phyloP scores from a whole-genome alignment of 2,329 filamentous ascomycete genomes.

The Fusarium sp. region DNA sequence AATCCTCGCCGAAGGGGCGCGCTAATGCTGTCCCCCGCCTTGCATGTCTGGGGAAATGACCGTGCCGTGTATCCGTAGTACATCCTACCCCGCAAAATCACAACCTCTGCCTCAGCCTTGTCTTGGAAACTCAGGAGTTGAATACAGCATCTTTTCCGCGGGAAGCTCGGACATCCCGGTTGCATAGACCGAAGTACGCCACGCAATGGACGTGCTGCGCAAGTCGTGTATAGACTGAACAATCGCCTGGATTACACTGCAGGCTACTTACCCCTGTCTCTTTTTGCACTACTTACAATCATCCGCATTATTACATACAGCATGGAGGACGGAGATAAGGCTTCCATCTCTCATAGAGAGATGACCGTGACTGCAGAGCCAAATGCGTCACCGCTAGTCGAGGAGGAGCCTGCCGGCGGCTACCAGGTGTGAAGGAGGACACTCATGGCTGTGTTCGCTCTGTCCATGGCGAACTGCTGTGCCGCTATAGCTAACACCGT shows the following conservation, averaged over 20 bases:
- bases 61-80: neutral
- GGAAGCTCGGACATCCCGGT: neutral
- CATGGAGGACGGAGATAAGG: neutral
- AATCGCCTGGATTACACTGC: neutral
- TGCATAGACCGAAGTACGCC: too few species aligned
- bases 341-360: neutral
- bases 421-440: neutral
- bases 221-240: neutral
- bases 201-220: too few species aligned
- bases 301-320: accelerated
- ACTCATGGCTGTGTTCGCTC: neutral
- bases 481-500: neutral
- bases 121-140: neutral
- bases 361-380: neutral
- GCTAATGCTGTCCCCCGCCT: neutral
- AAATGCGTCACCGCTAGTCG: neutral
- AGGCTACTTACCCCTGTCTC: too few species aligned
- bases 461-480: neutral
- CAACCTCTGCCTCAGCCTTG: neutral
- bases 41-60: neutral
- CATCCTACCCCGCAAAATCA: neutral
- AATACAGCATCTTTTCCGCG: too few species aligned
- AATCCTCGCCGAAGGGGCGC: too few species aligned
- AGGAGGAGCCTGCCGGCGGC: neutral
- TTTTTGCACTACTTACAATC: accelerated